Evolutionary conservation across 306 rosid genomes (phyloP).

Genomic region (Neltuma alba): DNA sequence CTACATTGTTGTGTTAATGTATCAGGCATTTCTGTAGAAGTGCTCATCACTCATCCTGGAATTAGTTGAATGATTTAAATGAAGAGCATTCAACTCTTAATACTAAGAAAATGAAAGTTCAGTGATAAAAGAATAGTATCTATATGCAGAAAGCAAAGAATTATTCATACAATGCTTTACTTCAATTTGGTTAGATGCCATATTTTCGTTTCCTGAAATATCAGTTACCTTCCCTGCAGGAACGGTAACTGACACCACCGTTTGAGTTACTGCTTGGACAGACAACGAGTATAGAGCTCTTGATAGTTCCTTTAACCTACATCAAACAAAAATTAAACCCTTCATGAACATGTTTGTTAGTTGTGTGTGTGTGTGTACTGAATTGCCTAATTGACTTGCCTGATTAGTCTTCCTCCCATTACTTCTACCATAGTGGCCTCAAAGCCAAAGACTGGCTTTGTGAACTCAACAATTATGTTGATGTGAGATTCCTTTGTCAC

Average conservation of each 20-base stretch:
- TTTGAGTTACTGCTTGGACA: slow-evolving; percentile 45
- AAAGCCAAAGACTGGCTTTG: slow-evolving; percentile 71
- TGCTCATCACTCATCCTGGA: not conserved
- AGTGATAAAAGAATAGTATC: no score
- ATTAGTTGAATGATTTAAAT: not conserved
- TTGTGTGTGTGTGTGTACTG: not conserved
- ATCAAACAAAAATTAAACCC: slow-evolving; percentile 3
- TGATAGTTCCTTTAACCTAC: slow-evolving; percentile 63
- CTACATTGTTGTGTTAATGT: no score
- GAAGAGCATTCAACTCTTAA: slow-evolving; percentile 13
- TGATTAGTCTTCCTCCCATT: slow-evolving; percentile 57
- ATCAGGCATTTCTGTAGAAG: not conserved
- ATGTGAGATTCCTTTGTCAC: slow-evolving; percentile 48
- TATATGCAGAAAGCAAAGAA: not conserved
- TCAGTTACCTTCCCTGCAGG: slow-evolving; percentile 63
- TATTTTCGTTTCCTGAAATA: slow-evolving; percentile 68
- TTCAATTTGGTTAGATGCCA: slow-evolving; percentile 69
- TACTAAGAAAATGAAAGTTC: not conserved
- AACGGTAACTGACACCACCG: slow-evolving; percentile 51
- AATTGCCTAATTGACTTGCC: slow-evolving; percentile 51
- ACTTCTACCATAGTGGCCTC: slow-evolving; percentile 54
- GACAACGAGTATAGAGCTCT: slow-evolving; percentile 69
- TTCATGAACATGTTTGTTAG: not conserved
- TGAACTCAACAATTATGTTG: slow-evolving; percentile 60
- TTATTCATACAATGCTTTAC: slow-evolving; percentile 58